Conservation (phyloP, 163 green algal species). For the Prototheca stagnorum region DNA sequence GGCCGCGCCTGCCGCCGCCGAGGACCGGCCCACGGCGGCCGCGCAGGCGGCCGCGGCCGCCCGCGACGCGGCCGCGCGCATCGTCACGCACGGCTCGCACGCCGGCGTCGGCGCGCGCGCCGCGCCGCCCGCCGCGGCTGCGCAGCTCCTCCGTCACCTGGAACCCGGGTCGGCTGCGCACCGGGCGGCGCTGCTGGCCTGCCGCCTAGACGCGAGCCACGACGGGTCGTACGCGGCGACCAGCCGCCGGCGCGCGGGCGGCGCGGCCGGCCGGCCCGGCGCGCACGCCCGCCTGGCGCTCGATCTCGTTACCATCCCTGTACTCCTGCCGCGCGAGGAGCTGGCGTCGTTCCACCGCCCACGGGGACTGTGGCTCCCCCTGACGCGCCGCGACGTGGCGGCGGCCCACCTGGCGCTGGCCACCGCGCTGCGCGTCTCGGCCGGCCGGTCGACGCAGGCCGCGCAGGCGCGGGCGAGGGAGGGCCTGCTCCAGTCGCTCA, state of each 20-base stretch:
- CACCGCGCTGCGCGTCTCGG: background rate
- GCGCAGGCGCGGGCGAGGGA: no score
- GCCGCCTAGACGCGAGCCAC: constrained; percentile 21
- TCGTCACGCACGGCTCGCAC: no score
- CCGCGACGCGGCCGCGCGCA: no score
- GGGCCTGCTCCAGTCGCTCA: no score
- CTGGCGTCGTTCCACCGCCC: constrained; percentile 12
- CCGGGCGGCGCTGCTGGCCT: constrained; percentile 11
- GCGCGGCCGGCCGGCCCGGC: background rate
- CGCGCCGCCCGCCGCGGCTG: no score
- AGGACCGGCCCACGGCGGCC: no score
- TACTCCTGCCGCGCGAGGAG: constrained; percentile 3
- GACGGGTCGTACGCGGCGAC: constrained; percentile 12
- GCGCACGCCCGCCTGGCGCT: constrained; percentile 4
- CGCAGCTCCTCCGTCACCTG: no score
- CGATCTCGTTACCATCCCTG: constrained; percentile 23
- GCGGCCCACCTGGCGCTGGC: background rate
- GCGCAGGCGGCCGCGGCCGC: no score
- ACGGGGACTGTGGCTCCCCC: constrained; percentile 9
- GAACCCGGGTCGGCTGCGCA: no score
- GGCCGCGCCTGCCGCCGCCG: no score
- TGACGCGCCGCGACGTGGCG: background rate
- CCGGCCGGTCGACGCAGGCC: no score
- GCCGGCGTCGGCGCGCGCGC: no score
- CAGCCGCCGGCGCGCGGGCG: constrained; percentile 3